Conservation (phyloP, 768 basidiomycete species). For the Butyriboletus loyo region DNA sequence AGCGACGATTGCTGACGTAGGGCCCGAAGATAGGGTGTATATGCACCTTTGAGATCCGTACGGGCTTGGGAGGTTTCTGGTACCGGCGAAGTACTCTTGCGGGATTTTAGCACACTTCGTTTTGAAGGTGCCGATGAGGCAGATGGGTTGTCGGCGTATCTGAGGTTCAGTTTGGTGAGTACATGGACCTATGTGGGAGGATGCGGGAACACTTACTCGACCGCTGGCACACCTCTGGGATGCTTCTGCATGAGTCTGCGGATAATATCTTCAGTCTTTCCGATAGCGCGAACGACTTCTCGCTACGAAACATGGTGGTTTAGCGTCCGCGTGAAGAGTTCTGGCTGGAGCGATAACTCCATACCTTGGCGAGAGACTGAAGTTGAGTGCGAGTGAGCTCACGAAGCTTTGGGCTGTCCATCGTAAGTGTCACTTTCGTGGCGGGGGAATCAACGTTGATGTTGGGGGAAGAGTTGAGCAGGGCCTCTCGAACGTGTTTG, state of each 20-base stretch:
- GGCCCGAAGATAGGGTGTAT: neutral
- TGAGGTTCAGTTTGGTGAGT: neutral
- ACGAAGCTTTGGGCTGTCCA: slow-evolving; percentile 21
- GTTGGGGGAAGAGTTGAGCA: neutral
- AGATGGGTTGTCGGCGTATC: slow-evolving; percentile 1
- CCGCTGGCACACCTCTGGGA: slow-evolving; percentile 25
- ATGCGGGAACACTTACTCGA: slow-evolving; percentile 2
- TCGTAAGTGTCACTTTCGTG: neutral
- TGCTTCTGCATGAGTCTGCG: slow-evolving; percentile 22
- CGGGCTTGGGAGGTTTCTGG: neutral
- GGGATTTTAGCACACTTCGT: neutral
- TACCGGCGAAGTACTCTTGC: neutral
- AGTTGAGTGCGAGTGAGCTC: slow-evolving; percentile 19
- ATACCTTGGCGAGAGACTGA: slow-evolving; percentile 27
- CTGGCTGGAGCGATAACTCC: neutral
- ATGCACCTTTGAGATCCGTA: slow-evolving; percentile 6
- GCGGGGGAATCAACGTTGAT: neutral
- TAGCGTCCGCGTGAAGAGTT: neutral
- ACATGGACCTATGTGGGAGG: neutral
- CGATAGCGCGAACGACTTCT: slow-evolving; percentile 25
- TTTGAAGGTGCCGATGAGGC: slow-evolving; percentile 3
- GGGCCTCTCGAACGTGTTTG: neutral
- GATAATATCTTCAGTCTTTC: slow-evolving; percentile 29
- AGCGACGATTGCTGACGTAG: neutral
- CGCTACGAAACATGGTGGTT: slow-evolving; percentile 10